Conservation (phyloP, 495 filamentous ascomycete genomes). For the Trichocladium uniseriatum region DNA sequence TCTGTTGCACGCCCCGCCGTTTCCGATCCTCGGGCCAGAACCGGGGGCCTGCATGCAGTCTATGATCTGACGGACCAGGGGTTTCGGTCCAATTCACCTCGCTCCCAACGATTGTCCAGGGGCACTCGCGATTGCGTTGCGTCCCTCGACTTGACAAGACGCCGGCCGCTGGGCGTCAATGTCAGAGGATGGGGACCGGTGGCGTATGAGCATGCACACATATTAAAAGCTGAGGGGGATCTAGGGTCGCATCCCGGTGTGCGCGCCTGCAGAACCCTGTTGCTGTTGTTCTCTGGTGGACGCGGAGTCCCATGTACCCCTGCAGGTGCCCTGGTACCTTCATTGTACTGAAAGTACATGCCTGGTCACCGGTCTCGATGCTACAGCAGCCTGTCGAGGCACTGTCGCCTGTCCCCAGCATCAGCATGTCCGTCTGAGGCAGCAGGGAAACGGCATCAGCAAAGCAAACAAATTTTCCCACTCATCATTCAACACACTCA, state of each 20-base stretch:
- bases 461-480: conserved; percentile 7
- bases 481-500: background rate
- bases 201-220: background rate
- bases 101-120: background rate
- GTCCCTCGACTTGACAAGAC: background rate
- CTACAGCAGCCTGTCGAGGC: conserved; percentile 10
- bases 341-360: conserved; percentile 24
- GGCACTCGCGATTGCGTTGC: background rate
- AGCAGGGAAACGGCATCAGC: conserved; percentile 10
- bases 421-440: background rate
- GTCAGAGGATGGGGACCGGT: background rate
- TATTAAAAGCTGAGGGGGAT: conserved; percentile 1
- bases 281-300: conserved; percentile 7
- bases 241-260: conserved; percentile 12
- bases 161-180: background rate
- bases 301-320: conserved; percentile 22
- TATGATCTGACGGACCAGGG: conserved; percentile 5
- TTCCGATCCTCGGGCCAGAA: conserved; percentile 12
- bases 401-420: conserved; percentile 2
- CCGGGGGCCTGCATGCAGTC: conserved; percentile 15
- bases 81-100: background rate
- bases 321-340: conserved; percentile 22
- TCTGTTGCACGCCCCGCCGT: conserved; percentile 1
- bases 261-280: conserved; percentile 11
- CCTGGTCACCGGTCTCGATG: conserved; percentile 1